A percentile compares a stretch with the other conserved stretches of the same genome.
phyloP scores from a whole-genome alignment of 768 basidiomycete genomes.

The Termitomyces sp. region DNA sequence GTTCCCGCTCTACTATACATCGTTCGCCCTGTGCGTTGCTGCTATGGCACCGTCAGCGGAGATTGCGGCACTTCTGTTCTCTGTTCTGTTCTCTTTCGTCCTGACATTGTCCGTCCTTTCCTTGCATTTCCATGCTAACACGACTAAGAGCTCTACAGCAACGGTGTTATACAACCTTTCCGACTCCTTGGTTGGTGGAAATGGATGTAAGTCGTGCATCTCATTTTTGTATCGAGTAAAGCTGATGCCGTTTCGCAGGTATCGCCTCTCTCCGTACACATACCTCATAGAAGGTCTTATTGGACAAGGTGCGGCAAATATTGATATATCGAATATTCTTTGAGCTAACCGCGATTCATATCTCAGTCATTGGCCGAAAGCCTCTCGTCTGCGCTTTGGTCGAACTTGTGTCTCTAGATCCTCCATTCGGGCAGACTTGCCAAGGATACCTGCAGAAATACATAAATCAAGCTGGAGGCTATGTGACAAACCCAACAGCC shows the following conservation, averaged over 20 bases:
- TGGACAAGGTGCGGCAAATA: slow-evolving; percentile 33
- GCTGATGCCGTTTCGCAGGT: slow-evolving; percentile 8
- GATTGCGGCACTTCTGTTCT: slow-evolving; percentile 54
- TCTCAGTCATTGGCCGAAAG: slow-evolving; percentile 44
- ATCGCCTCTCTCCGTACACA: slow-evolving; percentile 43
- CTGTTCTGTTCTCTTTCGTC: slow-evolving; percentile 56
- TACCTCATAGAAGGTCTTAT: slow-evolving; percentile 48
- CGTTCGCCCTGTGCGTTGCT: slow-evolving; percentile 56
- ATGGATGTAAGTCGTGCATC: slow-evolving; percentile 51
- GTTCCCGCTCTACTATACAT: slow-evolving; percentile 63
- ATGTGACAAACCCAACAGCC: slow-evolving; percentile 49
- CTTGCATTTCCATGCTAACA: slow-evolving; percentile 3
- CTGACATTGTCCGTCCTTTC: slow-evolving; percentile 49
- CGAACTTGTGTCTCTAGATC: slow-evolving; percentile 59
- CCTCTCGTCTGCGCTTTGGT: slow-evolving; percentile 48
- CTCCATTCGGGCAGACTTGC: slow-evolving; percentile 58
- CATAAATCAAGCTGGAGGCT: slow-evolving; percentile 49
- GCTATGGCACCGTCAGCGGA: slow-evolving; percentile 56
- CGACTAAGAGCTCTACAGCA: slow-evolving; percentile 23
- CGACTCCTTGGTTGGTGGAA: slow-evolving; percentile 60
- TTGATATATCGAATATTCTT: slow-evolving; percentile 16
- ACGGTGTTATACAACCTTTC: slow-evolving; percentile 67
- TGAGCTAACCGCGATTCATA: slow-evolving; percentile 25
- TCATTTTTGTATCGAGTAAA: background rate
- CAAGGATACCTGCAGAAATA: slow-evolving; percentile 43